Evolutionary conservation across 2,329 filamentous ascomycete genomes (phyloP).

Genomic region (Tolypocladium pustulatum): DNA sequence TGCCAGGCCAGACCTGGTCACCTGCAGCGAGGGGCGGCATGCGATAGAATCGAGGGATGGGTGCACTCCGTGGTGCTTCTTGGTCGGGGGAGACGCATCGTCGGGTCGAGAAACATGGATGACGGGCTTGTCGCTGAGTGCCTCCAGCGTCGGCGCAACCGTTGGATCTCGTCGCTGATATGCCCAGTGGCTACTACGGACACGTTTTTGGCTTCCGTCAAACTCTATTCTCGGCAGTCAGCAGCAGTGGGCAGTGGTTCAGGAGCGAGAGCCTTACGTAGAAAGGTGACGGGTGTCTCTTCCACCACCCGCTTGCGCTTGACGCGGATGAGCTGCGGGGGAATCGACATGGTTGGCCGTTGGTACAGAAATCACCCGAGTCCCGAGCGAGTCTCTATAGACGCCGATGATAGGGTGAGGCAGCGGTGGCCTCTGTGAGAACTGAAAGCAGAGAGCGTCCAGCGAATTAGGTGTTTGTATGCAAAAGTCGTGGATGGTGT

Average conservation of each 20-base stretch:
- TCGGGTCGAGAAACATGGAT: conserved; percentile 38
- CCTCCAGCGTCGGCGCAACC: neutral
- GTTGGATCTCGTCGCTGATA: conserved; percentile 38
- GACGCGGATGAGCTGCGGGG: conserved; percentile 48
- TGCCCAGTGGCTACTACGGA: conserved; percentile 41
- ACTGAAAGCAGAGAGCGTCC: neutral
- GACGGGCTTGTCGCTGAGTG: conserved; percentile 23
- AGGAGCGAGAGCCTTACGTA: conserved; percentile 26
- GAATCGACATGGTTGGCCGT: conserved; percentile 38
- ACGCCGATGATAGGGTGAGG: neutral
- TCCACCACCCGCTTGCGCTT: conserved; percentile 49
- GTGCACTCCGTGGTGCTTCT: conserved; percentile 4
- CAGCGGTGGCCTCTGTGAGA: neutral
- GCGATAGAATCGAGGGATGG: neutral
- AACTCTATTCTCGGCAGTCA: conserved; percentile 29
- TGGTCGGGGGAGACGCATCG: conserved; percentile 12
- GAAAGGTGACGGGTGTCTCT: conserved; percentile 42
- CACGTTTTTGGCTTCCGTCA: conserved; percentile 42
- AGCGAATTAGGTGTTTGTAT: neutral
- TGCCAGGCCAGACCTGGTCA: conserved; percentile 5
- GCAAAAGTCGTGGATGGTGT: neutral
- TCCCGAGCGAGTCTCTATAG: neutral
- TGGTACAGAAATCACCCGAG: neutral
- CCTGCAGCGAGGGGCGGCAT: neutral
- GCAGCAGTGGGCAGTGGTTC: conserved; percentile 2